Evolutionary conservation across 495 filamentous ascomycete species (phyloP).

Genomic region (Saxispiralis lemnorum): DNA sequence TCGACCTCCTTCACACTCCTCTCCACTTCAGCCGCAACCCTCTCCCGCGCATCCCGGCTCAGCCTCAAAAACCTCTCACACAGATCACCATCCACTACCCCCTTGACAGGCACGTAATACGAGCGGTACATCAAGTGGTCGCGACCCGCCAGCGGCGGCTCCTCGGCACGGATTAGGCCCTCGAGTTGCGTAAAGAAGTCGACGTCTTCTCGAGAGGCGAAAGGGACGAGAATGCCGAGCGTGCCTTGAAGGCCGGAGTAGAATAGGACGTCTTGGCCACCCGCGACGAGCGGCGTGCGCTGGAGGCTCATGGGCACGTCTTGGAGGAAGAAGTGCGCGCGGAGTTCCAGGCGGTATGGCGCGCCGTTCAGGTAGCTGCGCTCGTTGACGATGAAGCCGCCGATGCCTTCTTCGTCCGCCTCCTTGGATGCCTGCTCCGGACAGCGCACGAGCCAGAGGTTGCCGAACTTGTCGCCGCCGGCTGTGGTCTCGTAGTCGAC

Average conservation of each 20-base stretch:
- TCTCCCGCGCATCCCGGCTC: slow-evolving; percentile 71
- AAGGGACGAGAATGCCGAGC: slow-evolving; percentile 79
- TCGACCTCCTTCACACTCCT: slow-evolving; percentile 81
- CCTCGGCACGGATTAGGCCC: slow-evolving; percentile 63
- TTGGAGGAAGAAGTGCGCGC: slow-evolving; percentile 76
- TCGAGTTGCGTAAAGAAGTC: slow-evolving; percentile 95
- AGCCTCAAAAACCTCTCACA: slow-evolving; percentile 79
- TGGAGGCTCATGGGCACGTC: slow-evolving; percentile 82
- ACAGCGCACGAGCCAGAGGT: slow-evolving; percentile 79
- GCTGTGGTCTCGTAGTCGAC: slow-evolving; percentile 93
- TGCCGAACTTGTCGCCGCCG: slow-evolving; percentile 95
- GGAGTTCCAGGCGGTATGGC: slow-evolving; percentile 62
- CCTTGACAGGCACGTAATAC: slow-evolving; percentile 96
- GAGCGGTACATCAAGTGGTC: slow-evolving; percentile 89
- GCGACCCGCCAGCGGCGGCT: slow-evolving; percentile 71
- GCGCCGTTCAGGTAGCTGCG: slow-evolving; percentile 76
- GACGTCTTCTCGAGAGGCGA: slow-evolving; percentile 75
- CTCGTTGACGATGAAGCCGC: slow-evolving; percentile 75
- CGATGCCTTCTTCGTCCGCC: slow-evolving; percentile 79
- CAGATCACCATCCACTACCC: slow-evolving; percentile 93
- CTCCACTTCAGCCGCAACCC: slow-evolving; percentile 85
- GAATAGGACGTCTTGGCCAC: slow-evolving; percentile 75
- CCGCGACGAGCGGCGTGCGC: slow-evolving; percentile 77
- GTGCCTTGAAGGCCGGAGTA: slow-evolving; percentile 93
- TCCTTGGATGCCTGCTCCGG: slow-evolving; percentile 74